phyloP scores from a whole-genome alignment of 139 green algal species.

The Picocystis salinarum region DNA sequence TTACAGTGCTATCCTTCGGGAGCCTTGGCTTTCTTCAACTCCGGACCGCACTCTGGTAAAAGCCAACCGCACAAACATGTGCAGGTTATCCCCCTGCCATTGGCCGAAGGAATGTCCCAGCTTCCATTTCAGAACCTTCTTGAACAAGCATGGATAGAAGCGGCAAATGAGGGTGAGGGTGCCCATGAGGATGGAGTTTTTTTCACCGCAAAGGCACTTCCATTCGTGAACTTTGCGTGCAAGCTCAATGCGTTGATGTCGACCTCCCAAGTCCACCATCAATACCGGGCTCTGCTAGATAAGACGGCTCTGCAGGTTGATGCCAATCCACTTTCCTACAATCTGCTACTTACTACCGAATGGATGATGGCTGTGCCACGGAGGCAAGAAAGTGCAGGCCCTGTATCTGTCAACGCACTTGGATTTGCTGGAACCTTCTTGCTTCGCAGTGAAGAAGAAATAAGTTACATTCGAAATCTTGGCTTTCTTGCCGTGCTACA shows the following conservation, averaged over 20 bases:
- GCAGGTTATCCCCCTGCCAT: slow-evolving; percentile 20
- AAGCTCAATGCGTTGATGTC: background rate
- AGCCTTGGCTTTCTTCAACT: slow-evolving; percentile 66
- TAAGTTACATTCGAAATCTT: slow-evolving; percentile 21
- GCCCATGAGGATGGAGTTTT: too few relatives aligned
- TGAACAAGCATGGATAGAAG: too few relatives aligned
- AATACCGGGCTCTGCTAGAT: too few relatives aligned
- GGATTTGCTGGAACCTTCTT: slow-evolving; percentile 61
- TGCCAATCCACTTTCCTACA: too few relatives aligned
- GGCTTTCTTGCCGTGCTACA: slow-evolving; percentile 30
- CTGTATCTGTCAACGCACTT: slow-evolving; percentile 41
- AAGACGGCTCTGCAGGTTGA: too few relatives aligned
- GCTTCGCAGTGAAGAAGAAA: slow-evolving; percentile 27
- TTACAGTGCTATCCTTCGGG: slow-evolving; percentile 32
- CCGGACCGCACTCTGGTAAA: slow-evolving; percentile 37
- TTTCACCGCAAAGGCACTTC: too few relatives aligned
- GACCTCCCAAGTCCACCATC: background rate
- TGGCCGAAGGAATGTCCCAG: background rate
- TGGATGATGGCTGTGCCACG: slow-evolving; percentile 23
- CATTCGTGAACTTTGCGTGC: background rate
- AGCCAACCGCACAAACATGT: slow-evolving; percentile 74
- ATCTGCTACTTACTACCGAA: background rate
- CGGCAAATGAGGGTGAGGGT: too few relatives aligned
- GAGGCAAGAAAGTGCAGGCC: slow-evolving; percentile 15
- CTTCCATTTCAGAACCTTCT: too few relatives aligned